Percentiles rank a stretch among this genome's conserved stretches.
phyloP scores from a whole-genome alignment of 371 early-diverging fungal genomes.

The Funneliformis caledonium region DNA sequence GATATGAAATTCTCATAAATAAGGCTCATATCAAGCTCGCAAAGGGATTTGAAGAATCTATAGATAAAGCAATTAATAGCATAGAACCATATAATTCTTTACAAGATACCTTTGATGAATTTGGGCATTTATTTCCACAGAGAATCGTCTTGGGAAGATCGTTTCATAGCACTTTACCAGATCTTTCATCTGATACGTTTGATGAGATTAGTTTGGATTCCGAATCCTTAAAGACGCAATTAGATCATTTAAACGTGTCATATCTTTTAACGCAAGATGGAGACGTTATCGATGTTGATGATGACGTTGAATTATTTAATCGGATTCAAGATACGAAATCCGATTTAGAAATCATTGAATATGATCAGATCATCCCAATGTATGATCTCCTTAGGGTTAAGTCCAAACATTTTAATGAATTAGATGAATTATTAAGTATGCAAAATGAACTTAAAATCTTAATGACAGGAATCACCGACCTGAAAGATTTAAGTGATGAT shows the following conservation, averaged over 20 bases:
- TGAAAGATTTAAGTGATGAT: not conserved
- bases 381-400: not conserved
- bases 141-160: not conserved
- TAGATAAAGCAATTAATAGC: not conserved
- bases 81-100: not conserved
- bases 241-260: not conserved
- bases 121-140: not conserved
- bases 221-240: not conserved
- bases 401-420: not conserved
- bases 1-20: too few relatives aligned
- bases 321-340: not conserved
- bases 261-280: not conserved
- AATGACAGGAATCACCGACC: not conserved
- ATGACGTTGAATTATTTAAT: too few relatives aligned
- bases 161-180: not conserved
- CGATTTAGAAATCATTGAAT: not conserved
- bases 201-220: too few relatives aligned
- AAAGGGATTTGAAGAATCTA: not conserved
- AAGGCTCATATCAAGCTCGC: not conserved
- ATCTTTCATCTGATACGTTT: not conserved
- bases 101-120: not conserved
- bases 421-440: not conserved
- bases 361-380: not conserved
- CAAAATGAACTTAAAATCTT: too few relatives aligned
- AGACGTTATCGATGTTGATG: too few relatives aligned